Conservation (phyloP, 139 green algal species). For the Chlorella vulgaris region DNA sequence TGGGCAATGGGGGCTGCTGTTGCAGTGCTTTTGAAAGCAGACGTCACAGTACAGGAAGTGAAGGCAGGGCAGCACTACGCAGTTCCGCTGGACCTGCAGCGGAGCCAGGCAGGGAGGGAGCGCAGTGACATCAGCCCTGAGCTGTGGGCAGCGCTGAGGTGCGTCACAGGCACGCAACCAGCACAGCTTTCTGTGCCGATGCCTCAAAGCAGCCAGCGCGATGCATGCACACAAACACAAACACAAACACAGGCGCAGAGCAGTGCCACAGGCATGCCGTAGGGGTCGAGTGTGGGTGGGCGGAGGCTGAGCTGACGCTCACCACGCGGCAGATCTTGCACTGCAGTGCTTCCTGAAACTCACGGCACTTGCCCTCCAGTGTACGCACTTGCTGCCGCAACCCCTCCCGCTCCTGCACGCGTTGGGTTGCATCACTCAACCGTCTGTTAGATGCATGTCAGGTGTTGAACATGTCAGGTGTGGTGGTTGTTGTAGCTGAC, state of each 20-base stretch:
- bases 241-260: not conserved
- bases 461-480: not conserved
- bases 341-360: slow-evolving; percentile 24
- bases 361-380: slow-evolving; percentile 34
- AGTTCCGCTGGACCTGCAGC: slow-evolving; percentile 40
- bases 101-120: not conserved
- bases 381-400: slow-evolving; percentile 27
- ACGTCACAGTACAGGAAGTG: slow-evolving; percentile 53
- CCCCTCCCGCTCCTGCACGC: slow-evolving; percentile 27
- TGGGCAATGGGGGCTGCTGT: slow-evolving; percentile 35
- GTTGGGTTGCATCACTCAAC: not conserved
- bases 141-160: no score
- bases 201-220: no score
- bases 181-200: no score
- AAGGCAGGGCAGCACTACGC: slow-evolving; percentile 54
- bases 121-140: no score
- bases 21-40: slow-evolving; percentile 51
- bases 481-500: no score
- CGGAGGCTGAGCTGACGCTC: no score
- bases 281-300: not conserved
- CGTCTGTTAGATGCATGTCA: no score
- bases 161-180: no score
- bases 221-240: no score
- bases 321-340: slow-evolving; percentile 42
- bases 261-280: no score